A percentile compares a stretch with the other conserved stretches of the same genome.
phyloP scores from a whole-genome alignment of 768 basidiomycete species.

The Rhodosporidiobolus sp. region DNA sequence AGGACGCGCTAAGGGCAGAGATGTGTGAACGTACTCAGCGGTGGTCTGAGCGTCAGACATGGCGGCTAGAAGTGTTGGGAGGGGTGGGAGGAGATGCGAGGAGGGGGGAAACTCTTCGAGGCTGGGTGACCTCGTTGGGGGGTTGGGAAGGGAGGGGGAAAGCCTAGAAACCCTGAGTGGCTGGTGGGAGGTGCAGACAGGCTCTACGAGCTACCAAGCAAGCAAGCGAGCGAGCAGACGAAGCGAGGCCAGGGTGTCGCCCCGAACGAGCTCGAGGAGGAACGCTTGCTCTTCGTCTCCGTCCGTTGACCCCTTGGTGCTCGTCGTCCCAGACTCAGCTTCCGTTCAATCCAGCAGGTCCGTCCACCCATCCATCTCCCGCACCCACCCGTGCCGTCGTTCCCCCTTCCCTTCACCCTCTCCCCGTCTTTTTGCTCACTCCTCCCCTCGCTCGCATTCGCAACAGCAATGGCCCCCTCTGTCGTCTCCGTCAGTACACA shows the following conservation, averaged over 20 bases:
- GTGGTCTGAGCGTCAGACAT: constrained; percentile 24
- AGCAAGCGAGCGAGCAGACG: constrained; percentile 8
- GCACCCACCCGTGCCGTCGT: not conserved
- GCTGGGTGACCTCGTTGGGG: constrained; percentile 27
- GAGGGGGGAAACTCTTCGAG: constrained; percentile 20
- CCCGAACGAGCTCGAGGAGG: not conserved
- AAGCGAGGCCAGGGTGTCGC: too few relatives aligned
- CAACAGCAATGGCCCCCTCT: constrained; percentile 35
- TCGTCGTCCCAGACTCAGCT: constrained; percentile 10
- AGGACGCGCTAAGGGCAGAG: not conserved
- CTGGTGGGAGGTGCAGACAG: not conserved
- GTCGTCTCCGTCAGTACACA: constrained; percentile 28
- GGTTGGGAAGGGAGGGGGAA: not conserved
- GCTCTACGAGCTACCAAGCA: not conserved
- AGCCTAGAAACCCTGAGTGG: not conserved
- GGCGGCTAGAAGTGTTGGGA: too few relatives aligned
- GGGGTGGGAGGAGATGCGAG: not conserved
- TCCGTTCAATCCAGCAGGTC: not conserved
- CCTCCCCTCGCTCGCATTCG: not conserved
- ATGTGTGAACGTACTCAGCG: constrained; percentile 17
- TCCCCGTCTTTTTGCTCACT: not conserved
- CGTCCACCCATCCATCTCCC: not conserved
- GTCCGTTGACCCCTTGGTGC: not conserved
- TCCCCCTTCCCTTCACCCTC: not conserved
- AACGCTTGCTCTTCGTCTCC: not conserved